Base-by-base conservation (phyloP, 129 eudicot genomes). In the Arctium minus region DNA sequence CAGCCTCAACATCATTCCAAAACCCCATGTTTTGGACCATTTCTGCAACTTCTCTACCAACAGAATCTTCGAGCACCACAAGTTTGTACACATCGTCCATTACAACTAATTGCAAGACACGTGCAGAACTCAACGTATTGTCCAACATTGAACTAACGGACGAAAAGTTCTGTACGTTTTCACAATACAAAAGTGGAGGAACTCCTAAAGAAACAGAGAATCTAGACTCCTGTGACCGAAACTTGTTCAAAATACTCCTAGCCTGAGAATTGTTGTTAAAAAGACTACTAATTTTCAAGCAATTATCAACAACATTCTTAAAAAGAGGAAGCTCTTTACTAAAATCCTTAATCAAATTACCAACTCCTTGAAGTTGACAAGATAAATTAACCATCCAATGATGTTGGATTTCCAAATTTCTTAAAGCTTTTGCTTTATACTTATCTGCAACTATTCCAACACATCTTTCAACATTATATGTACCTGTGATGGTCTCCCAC, bases 371-470 rank as follows among this genome's bases (percentile, higher is more conserved):
- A 87, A 86, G 86, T 84, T 90, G 96, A 84, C 98, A 94, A 46
- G 89, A 88, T 36, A 94, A 79, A 78, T 94, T 94, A 60, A 94
- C 82, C 98, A 94, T 94, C 98, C 97, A 90, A 71, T 85, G 94
- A 84, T 94, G 82, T 76, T 83, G 89, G 62, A 60, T 40, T 72
- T 94, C 97, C 76, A 94, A 78, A 86, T 86, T 88, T 82, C 88
- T 85, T 90, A 94, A 88, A 40, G 92, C 91, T 70, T 89, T 90
- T 15, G 81, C 80, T 85, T 90, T 92, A 76, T 80, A 94, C 90
- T 87, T 94, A 79, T 90, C 98, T 15, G 95, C 90, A 36, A 94
- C 92, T 33, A 94, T 84, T 5, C 98, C 98, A 22, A 85, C 97
- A 87, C 98, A 94, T 74, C 87, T 85, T 18, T 86, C 84, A 76